A percentile compares a stretch with the other conserved stretches of the same genome.
Conservation (phyloP, 2,329 filamentous ascomycete genomes). For the Scedosporium minutisporum region DNA sequence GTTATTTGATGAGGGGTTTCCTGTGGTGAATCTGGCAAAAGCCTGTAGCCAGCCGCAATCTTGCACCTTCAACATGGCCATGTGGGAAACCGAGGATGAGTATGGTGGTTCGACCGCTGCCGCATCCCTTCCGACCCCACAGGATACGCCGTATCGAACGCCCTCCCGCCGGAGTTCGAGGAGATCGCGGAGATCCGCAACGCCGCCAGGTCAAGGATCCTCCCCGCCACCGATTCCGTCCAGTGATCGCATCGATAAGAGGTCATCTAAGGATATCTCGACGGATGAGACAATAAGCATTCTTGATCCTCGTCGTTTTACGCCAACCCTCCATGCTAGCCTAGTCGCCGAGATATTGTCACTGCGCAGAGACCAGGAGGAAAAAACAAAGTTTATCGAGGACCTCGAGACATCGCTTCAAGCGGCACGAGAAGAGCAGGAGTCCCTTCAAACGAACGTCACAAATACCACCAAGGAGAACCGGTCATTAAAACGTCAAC, state of each 20-base stretch:
- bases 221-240: constrained; percentile 45
- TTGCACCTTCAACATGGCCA: constrained; percentile 32
- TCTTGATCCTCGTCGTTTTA: constrained; percentile 85
- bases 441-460: constrained; percentile 54
- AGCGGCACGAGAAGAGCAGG: constrained; percentile 62
- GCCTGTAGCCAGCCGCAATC: neutral
- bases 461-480: constrained; percentile 62
- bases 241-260: constrained; percentile 34
- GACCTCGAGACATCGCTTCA: constrained; percentile 69
- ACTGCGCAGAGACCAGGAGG: constrained; percentile 80
- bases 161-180: constrained; percentile 51
- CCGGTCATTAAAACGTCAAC: constrained; percentile 71
- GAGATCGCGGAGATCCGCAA: constrained; percentile 56
- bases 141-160: constrained; percentile 62
- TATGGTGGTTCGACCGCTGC: constrained; percentile 41
- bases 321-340: constrained; percentile 87
- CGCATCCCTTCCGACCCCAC: constrained; percentile 58
- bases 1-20: neutral
- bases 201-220: constrained; percentile 45
- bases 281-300: constrained; percentile 62
- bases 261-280: constrained; percentile 47
- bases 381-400: constrained; percentile 79
- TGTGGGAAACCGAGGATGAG: constrained; percentile 57
- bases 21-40: neutral
- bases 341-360: constrained; percentile 89